Percentiles rank a stretch among this genome's conserved stretches.
phyloP scores from a whole-genome alignment of 108 stramenopile genomes.

The Nannochloropsis salina region DNA sequence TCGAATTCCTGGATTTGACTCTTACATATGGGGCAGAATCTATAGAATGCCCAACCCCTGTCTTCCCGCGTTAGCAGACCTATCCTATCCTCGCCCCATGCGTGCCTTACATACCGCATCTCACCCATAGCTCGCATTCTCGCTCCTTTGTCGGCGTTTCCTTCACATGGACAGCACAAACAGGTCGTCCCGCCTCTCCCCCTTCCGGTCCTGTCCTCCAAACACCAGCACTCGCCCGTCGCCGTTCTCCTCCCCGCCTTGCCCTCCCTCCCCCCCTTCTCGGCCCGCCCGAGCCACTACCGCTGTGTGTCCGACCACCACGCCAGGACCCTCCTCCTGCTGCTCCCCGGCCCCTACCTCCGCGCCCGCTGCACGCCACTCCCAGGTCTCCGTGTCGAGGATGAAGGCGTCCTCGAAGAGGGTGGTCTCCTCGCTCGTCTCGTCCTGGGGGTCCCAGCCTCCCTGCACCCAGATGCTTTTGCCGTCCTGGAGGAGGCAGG shows the following conservation, averaged over 20 bases:
- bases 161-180: slow-evolving; percentile 26
- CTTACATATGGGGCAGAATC: no score
- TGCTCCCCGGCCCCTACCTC: slow-evolving; percentile 22
- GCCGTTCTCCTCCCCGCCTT: not conserved
- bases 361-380: slow-evolving; percentile 34
- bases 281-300: not conserved
- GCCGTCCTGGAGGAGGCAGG: slow-evolving; percentile 41
- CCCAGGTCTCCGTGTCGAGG: slow-evolving; percentile 42
- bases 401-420: slow-evolving; percentile 44
- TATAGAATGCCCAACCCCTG: no score
- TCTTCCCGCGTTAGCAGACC: no score
- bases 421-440: slow-evolving; percentile 25
- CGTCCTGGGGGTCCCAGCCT: slow-evolving; percentile 52
- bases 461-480: slow-evolving; percentile 36
- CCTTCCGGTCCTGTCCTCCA: slow-evolving; percentile 31
- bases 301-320: slow-evolving; percentile 32
- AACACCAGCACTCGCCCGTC: slow-evolving; percentile 25
- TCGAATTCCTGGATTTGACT: no score
- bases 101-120: no score
- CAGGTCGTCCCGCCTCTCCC: slow-evolving; percentile 27
- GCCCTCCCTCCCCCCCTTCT: not conserved
- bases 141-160: not conserved
- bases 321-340: slow-evolving; percentile 2
- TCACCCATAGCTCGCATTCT: not conserved
- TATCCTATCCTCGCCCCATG: no score